Evolutionary conservation across 164 flowering plant species (phyloP).

Genomic region (Liriodendron chinense): DNA sequence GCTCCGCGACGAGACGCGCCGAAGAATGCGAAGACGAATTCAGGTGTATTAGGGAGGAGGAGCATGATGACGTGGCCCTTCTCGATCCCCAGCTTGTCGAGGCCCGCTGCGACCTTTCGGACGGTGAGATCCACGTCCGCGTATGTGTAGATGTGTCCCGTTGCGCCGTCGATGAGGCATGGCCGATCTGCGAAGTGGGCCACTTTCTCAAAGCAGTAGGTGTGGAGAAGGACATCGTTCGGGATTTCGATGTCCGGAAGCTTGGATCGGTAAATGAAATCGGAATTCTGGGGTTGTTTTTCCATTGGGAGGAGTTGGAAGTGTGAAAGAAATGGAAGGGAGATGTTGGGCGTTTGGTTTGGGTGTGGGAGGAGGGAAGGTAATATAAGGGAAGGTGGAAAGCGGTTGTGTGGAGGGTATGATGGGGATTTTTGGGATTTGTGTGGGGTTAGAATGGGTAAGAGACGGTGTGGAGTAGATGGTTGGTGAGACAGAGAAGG

Average conservation of each 20-base stretch:
- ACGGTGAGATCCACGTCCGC: constrained; percentile 61
- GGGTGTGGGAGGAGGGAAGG: constrained; percentile 2
- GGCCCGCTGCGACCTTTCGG: constrained; percentile 63
- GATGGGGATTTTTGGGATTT: not conserved
- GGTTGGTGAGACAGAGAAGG: constrained; percentile 1
- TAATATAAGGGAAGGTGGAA: constrained; percentile 7
- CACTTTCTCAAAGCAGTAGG: constrained; percentile 76
- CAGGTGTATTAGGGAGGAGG: constrained; percentile 71
- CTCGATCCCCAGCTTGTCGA: constrained; percentile 48
- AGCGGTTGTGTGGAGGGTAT: not conserved
- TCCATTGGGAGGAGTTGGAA: not conserved
- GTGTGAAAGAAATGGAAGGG: not conserved
- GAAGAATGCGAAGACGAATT: constrained; percentile 75
- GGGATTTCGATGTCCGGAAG: constrained; percentile 87
- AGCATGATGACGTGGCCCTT: constrained; percentile 77
- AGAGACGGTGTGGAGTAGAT: not conserved
- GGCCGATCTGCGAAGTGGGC: constrained; percentile 43
- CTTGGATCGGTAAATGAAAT: constrained; percentile 74
- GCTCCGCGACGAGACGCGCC: constrained; percentile 80
- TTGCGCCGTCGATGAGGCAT: constrained; percentile 69
- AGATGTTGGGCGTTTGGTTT: not conserved
- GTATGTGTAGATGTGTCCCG: constrained; percentile 47
- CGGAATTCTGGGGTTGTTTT: constrained; percentile 6
- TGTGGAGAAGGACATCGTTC: constrained; percentile 66
- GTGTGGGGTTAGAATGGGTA: not conserved